Evolutionary conservation across 169 alveolate genomes (phyloP), one percentile per base, ranked within the genome.

Genomic region (Eimeria tenella): DNA sequence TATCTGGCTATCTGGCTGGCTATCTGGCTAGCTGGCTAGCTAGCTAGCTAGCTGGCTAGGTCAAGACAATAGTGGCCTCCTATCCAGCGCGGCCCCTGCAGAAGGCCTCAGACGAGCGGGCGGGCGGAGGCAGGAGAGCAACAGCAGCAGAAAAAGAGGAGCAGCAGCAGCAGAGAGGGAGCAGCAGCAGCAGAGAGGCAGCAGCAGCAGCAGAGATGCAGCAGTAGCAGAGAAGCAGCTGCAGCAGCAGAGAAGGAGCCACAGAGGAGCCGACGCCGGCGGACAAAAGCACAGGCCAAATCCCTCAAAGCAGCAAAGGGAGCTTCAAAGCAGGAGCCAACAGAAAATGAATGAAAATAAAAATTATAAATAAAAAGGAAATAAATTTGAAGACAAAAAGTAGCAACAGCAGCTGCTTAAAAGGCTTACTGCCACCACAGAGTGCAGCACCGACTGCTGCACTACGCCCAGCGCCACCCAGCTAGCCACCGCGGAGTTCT

Each of bases 361-460:
- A 25, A 71, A 21, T 8, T 4, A n/a, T 3, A 15, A 10, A 58
- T 58, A 17, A 58, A 58, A 58, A 58, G 53, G 53, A 7, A 31
- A 21, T 4, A 21, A 31, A 31, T 3, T 25, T 10, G 23, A 7
- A 71, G 52, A 71, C 56, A 71, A 31, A 71, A 21, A 21, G 19
- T 0, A 31, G 42, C 42, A 31, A 2, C 42, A 31, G 42, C 42
- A 31, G 42, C 42, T 31, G 42, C 0, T 31, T 1, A 13, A 25
- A 21, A 71, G 15, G 13, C 88, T 15, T 21, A 79, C 88, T 4
- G 50, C 56, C 13, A 21, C 88, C 19, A 79, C 88, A 53, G 88
- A 50, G 71, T 79, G 88, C 71, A 79, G 68, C 52, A 79, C 42
- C 19, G 88, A 79, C 52, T 79, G 88, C 88, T 79, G 88, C 53